Percentiles rank a stretch among this genome's conserved stretches.
Evolutionary conservation across 2,329 filamentous ascomycete genomes (phyloP).

Genomic region (Cercospora brassicicola): DNA sequence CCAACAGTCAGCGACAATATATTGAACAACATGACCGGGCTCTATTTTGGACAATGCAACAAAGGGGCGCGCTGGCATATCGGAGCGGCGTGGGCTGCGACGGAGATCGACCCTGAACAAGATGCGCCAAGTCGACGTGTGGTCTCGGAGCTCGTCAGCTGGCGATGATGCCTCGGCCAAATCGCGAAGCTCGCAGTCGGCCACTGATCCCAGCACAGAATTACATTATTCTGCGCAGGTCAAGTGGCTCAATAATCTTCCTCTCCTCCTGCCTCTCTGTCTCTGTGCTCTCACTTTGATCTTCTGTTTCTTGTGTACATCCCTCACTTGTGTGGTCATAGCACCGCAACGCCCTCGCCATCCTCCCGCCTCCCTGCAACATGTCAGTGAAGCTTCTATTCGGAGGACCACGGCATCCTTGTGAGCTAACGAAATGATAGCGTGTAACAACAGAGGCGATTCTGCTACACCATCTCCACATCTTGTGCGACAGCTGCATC

Average conservation of each 20-base stretch:
- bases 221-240: neutral
- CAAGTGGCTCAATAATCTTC: neutral
- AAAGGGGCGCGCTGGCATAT: neutral
- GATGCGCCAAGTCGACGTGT: neutral
- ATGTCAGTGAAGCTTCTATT: neutral
- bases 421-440: neutral
- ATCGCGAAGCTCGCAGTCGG: neutral
- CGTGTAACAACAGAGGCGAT: neutral
- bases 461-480: neutral
- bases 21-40: neutral
- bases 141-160: neutral
- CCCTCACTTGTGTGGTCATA: neutral
- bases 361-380: neutral
- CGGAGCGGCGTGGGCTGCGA: neutral
- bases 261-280: neutral
- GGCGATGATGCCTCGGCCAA: neutral
- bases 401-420: neutral
- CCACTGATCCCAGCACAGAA: neutral
- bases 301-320: neutral
- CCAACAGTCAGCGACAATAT: neutral
- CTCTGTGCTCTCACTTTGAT: neutral
- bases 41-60: neutral
- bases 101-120: neutral
- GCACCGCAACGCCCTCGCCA: neutral
- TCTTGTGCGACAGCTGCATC: slow-evolving; percentile 12